These are phyloP conservation scores for Theileria parva DNA, from an alignment of 169 alveolate species.

Conservation along the genomic window DNA sequence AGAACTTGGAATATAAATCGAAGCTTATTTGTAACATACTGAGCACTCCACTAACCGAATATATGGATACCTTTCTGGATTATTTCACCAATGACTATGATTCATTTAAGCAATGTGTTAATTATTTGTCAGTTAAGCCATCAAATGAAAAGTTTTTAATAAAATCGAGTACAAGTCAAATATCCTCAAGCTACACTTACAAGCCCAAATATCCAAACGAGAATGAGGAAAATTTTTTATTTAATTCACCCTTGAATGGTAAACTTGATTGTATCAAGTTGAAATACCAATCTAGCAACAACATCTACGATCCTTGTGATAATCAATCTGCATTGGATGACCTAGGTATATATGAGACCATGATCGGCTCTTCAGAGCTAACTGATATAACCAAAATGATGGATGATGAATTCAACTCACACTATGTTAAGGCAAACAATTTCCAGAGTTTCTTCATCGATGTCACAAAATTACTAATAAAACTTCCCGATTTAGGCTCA, in stretches of 20 bases:
- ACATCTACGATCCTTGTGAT: not conserved
- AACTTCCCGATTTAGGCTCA: conserved; percentile 26
- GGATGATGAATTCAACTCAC: conserved; percentile 29
- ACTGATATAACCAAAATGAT: conserved; percentile 18
- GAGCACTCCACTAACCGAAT: conserved; percentile 11
- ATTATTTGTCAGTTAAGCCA: conserved; percentile 17
- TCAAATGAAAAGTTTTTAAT: conserved; percentile 31
- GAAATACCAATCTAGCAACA: not conserved
- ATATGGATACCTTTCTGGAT: conserved; percentile 26
- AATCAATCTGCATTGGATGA: conserved; percentile 1
- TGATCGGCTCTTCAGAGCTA: conserved; percentile 18
- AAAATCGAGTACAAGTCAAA: conserved; percentile 4
- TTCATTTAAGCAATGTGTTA: conserved; percentile 29
- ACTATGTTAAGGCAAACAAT: conserved; percentile 15
- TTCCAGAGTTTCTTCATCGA: conserved; percentile 44
- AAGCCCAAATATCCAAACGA: not conserved
- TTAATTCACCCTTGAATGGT: not conserved
- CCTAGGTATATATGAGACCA: conserved; percentile 8
- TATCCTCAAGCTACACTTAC: not conserved
- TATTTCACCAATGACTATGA: conserved; percentile 24
- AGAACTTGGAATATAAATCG: not conserved
- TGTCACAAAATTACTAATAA: conserved; percentile 27
- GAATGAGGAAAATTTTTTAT: not conserved
- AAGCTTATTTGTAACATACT: conserved; percentile 24
- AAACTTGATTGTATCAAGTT: not conserved